A percentile compares a stretch with the other conserved stretches of the same genome.
Conservation (phyloP, 2,329 filamentous ascomycete genomes). For the Byssothecium circinans region DNA sequence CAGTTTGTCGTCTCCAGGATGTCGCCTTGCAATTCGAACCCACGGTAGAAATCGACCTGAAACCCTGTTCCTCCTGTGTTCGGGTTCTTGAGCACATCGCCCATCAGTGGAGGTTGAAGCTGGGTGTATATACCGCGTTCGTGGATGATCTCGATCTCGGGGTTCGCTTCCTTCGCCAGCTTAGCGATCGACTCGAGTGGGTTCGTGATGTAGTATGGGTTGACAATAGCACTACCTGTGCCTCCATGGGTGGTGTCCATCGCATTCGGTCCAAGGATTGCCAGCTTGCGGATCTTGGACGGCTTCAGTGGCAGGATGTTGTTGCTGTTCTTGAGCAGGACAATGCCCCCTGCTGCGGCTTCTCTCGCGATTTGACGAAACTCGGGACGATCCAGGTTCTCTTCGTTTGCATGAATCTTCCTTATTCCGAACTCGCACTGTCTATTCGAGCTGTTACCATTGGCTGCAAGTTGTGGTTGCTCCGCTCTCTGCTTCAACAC, state of each 20-base stretch:
- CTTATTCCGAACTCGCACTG: neutral
- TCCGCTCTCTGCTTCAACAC: neutral
- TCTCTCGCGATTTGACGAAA: neutral
- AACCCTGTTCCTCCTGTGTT: too few relatives aligned
- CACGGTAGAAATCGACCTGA: too few relatives aligned
- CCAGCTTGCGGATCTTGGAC: neutral
- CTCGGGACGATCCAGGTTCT: neutral
- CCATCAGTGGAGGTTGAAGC: neutral
- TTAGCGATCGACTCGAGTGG: neutral
- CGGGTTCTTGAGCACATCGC: neutral
- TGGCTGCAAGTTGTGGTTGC: too few relatives aligned
- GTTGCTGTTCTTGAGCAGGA: constrained; percentile 2
- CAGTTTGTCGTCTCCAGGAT: too few relatives aligned
- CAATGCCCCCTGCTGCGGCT: constrained; percentile 1
- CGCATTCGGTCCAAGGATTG: constrained; percentile 2
- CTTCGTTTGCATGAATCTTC: neutral
- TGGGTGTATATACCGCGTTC: neutral
- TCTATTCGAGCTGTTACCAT: too few relatives aligned
- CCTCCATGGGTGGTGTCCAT: neutral
- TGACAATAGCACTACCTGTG: constrained; percentile 2
- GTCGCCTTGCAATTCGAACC: too few relatives aligned
- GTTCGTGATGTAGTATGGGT: constrained; percentile 1
- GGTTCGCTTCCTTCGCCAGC: neutral
- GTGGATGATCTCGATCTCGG: neutral
- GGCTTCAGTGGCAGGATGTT: neutral